phyloP scores from a whole-genome alignment of 1,139 yeast species.

The Geotrichum histeridarum region DNA sequence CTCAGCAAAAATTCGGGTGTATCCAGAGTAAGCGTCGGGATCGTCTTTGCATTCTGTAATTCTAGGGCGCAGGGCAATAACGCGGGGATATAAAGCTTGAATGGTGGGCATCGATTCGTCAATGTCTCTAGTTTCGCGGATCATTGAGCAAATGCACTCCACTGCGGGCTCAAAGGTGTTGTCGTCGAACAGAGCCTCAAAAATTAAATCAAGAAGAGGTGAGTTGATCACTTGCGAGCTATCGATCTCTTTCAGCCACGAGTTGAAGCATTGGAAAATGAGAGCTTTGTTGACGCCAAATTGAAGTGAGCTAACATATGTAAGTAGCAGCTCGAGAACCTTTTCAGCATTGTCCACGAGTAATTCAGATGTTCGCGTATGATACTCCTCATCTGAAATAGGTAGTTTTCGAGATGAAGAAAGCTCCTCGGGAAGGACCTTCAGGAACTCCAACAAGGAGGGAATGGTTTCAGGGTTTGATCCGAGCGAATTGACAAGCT shows the following conservation, averaged over 20 bases:
- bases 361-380: constrained; percentile 55
- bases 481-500: constrained; percentile 54
- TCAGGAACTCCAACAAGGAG: constrained; percentile 67
- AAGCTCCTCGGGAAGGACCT: constrained; percentile 87
- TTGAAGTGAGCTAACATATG: constrained; percentile 40
- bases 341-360: constrained; percentile 63
- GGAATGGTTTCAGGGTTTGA: constrained; percentile 36
- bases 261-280: constrained; percentile 70
- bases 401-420: constrained; percentile 72
- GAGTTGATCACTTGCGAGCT: constrained; percentile 60
- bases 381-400: constrained; percentile 75
- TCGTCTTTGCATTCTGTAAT: constrained; percentile 52
- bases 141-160: constrained; percentile 75
- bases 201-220: constrained; percentile 60
- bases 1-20: constrained; percentile 76
- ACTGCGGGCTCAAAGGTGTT: constrained; percentile 80
- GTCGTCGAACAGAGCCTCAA: constrained; percentile 58
- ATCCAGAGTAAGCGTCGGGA: constrained; percentile 63
- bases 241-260: constrained; percentile 87
- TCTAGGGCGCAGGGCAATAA: constrained; percentile 55
- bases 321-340: constrained; percentile 54
- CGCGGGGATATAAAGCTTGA: constrained; percentile 61
- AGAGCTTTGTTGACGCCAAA: constrained; percentile 37
- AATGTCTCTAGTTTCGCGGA: constrained; percentile 76
- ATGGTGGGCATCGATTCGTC: constrained; percentile 49